These are phyloP conservation scores for Paraurostyla sp. DNA, from an alignment of 73 alveolate genomes.

Conservation along the genomic window DNA sequence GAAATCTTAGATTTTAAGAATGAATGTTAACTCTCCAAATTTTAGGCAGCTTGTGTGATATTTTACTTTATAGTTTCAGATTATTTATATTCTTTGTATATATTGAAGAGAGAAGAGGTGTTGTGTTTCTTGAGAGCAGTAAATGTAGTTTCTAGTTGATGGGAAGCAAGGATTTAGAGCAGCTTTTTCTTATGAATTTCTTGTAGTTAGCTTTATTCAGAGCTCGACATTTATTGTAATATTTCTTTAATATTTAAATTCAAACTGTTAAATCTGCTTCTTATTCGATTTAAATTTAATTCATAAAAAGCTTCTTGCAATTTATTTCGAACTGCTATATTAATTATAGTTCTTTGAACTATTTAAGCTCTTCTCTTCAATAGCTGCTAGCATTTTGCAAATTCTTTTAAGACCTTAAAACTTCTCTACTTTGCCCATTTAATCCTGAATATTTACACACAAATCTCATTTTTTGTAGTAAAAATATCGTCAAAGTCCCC, in stretches of 20 bases:
- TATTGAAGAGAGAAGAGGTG: not conserved
- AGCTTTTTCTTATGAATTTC: not conserved
- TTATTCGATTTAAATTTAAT: slow-evolving; percentile 7
- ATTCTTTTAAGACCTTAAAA: too few relatives aligned
- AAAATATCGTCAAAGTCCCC: too few relatives aligned
- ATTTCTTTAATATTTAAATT: slow-evolving; percentile 11
- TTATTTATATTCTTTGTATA: not conserved
- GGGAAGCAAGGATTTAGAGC: not conserved
- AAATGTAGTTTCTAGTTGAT: not conserved
- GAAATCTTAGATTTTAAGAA: too few relatives aligned
- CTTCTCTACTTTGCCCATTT: too few relatives aligned
- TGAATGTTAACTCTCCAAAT: too few relatives aligned
- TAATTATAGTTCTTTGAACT: not conserved
- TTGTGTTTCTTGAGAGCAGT: not conserved
- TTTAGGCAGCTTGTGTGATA: not conserved
- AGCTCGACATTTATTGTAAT: slow-evolving; percentile 22
- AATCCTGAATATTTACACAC: too few relatives aligned
- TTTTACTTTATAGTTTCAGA: not conserved
- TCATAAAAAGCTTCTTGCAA: not conserved
- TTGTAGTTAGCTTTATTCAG: not conserved
- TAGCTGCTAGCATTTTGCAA: not conserved
- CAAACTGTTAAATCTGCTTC: slow-evolving; percentile 37
- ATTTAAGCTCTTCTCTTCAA: not conserved
- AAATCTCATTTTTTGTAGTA: too few relatives aligned
- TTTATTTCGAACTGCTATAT: not conserved